Percentiles rank a stretch among this genome's conserved stretches.
These are phyloP conservation scores for Fusarium penzigii DNA, from an alignment of 2,329 filamentous ascomycete species.

Conservation along the genomic window DNA sequence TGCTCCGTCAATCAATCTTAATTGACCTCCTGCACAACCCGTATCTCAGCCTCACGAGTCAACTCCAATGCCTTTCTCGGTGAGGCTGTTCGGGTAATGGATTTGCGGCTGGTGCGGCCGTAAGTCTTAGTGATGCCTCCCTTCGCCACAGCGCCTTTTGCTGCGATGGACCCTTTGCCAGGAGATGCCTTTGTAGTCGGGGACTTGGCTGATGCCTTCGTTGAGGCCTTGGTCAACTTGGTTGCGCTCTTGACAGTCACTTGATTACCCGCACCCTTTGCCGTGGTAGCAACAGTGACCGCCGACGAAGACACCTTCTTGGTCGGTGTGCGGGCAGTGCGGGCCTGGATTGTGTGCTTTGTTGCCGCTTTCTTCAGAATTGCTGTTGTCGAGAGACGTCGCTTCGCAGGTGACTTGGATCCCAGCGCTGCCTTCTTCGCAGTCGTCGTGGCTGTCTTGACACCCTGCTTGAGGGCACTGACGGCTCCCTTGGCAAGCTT, in stretches of 20 bases:
- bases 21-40: constrained; percentile 19
- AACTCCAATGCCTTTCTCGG: constrained; percentile 24
- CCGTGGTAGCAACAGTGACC: constrained; percentile 17
- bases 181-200: constrained; percentile 1
- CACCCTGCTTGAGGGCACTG: constrained; percentile 38
- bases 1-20: constrained; percentile 7
- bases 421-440: constrained; percentile 29
- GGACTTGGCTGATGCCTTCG: constrained; percentile 19
- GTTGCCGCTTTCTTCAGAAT: constrained; percentile 32
- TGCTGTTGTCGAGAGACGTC: constrained; percentile 27
- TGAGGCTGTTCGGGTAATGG: constrained; percentile 2
- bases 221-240: constrained; percentile 20
- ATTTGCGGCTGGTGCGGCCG: constrained; percentile 2
- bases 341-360: constrained; percentile 33
- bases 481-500: constrained; percentile 41
- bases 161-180: constrained; percentile 11
- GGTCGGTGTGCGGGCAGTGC: constrained; percentile 22
- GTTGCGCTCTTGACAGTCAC: constrained; percentile 16
- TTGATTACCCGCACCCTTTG: constrained; percentile 14
- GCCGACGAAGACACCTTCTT: constrained; percentile 25
- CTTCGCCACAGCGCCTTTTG: constrained; percentile 10
- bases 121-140: constrained; percentile 14
- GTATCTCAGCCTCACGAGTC: constrained; percentile 21
- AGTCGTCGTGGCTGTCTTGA: constrained; percentile 34
- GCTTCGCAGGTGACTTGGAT: constrained; percentile 28